phyloP scores from a whole-genome alignment of 495 filamentous ascomycete genomes.

The Trichoderma reesei region DNA sequence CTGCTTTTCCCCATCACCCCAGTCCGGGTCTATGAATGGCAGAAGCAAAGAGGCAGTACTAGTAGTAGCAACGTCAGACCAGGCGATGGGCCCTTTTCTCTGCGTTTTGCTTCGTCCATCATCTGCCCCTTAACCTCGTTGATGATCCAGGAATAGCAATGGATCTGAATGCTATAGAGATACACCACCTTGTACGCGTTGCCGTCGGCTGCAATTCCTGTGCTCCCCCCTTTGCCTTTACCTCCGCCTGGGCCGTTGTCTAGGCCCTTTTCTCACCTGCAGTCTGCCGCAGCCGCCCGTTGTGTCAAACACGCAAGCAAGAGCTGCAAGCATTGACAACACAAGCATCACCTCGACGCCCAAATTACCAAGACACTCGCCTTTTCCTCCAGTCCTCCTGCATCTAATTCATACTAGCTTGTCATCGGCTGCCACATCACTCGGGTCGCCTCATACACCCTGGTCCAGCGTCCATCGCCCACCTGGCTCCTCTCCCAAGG shows the following conservation, averaged over 20 bases:
- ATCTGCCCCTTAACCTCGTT: not conserved
- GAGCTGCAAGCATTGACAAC: slow-evolving; percentile 5
- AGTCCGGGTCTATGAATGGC: not conserved
- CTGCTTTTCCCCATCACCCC: not conserved
- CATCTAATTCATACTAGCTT: slow-evolving; percentile 6
- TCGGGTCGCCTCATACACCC: not conserved
- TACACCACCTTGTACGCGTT: not conserved
- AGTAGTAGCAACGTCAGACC: not conserved
- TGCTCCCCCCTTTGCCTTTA: not conserved
- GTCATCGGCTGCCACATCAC: not conserved
- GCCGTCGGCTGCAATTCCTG: not conserved
- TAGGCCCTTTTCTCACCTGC: not conserved
- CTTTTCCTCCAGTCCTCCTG: not conserved
- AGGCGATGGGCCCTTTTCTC: not conserved
- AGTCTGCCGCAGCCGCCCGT: not conserved
- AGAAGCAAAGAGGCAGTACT: not conserved
- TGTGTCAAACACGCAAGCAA: not conserved
- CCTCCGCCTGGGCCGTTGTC: not conserved
- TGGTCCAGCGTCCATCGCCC: not conserved
- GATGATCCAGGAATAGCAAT: not conserved
- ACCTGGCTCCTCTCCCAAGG: not conserved
- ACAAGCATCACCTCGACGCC: not conserved
- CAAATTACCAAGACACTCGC: not conserved
- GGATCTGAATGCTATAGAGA: not conserved
- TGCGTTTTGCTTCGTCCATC: not conserved